phyloP scores from a whole-genome alignment of 768 basidiomycete genomes.

The Rhodotorula sphaerocarpa region DNA sequence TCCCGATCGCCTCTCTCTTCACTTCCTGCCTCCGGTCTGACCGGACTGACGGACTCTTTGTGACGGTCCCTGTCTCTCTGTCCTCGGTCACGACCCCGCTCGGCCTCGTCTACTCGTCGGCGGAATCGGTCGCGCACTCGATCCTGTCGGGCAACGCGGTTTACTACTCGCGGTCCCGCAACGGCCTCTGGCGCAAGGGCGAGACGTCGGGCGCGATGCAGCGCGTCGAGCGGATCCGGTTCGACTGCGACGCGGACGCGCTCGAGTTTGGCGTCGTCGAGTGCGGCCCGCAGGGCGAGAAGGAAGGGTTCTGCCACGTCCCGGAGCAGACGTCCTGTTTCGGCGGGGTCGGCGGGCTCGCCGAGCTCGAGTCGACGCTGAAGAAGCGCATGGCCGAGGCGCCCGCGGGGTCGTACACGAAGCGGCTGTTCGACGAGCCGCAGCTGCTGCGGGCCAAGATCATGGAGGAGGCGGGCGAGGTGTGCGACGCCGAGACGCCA shows the following conservation, averaged over 20 bases:
- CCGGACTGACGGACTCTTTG: constrained; percentile 82
- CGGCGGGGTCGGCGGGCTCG: constrained; percentile 66
- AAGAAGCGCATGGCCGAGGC: constrained; percentile 62
- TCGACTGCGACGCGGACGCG: constrained; percentile 88
- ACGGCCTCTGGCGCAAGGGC: constrained; percentile 93
- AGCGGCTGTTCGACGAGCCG: constrained; percentile 70
- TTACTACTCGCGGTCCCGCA: constrained; percentile 82
- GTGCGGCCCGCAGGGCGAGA: constrained; percentile 34
- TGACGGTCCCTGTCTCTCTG: constrained; percentile 73
- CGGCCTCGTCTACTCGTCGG: constrained; percentile 91
- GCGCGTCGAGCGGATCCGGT: constrained; percentile 66
- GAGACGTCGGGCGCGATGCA: constrained; percentile 93
- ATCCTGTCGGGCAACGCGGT: constrained; percentile 82
- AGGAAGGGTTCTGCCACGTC: constrained; percentile 46
- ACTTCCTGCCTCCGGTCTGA: constrained; percentile 74
- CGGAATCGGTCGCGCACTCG: constrained; percentile 72
- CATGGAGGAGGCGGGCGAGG: constrained; percentile 95
- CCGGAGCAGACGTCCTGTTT: constrained; percentile 79
- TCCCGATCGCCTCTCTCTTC: constrained; percentile 76
- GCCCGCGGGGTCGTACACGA: constrained; percentile 86
- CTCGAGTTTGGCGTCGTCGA: constrained; percentile 81
- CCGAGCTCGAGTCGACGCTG: constrained; percentile 71
- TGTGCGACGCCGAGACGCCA: constrained; percentile 63
- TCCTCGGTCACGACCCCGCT: constrained; percentile 47
- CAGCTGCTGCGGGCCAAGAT: constrained; percentile 83